Base-by-base conservation (phyloP, 1,284 basidiomycete species). In the Sparassis latifolia region DNA sequence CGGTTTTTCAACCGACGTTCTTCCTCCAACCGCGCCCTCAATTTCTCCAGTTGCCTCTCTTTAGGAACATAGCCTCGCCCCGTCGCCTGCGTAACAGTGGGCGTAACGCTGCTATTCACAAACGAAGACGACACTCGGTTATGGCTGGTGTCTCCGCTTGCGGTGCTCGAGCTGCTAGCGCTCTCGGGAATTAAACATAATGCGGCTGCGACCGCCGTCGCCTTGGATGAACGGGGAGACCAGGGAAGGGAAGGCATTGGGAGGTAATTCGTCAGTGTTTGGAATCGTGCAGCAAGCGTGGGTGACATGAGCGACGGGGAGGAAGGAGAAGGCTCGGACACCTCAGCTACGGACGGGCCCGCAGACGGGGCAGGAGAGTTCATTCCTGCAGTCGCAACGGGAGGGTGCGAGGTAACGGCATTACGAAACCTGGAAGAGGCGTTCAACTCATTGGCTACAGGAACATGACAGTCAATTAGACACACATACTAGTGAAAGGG, bases 21-120 rank as follows among this genome's bases (percentile, higher is more conserved):
- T 42, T 68, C 62, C 56, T 75, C 71, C 62, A 87, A 66, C 55
- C 79, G 75, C 41, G 65, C 58, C 61, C 71, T 74, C 57, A 88
- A 66, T 64, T 76, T 80, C 59, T 77, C 75, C 58, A 88, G 64
- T 62, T 89, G 85, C 56, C 69, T 76, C 58, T 82, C 75, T 60
- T 77, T 82, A 27, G 81, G 73, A 45, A 85, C 78, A 60, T 71
- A 84, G 44, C 65, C 66, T 45, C 70, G 59, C 56, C 62, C 66
- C 56, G 51, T 56, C 45, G 58, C 42, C 35, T 49, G 53, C 29
- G 45, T 50, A 37, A 47, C 44, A 33, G 45, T 44, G 39, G 54
- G 44, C 44, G 48, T 48, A 49, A 53, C 35, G 38, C 45, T 40
- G 45, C 49, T 54, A 49, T 58, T 60, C 44, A 57, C 55, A 40